phyloP scores from a whole-genome alignment of 2,329 filamentous ascomycete genomes.

The Colletotrichum sp. region DNA sequence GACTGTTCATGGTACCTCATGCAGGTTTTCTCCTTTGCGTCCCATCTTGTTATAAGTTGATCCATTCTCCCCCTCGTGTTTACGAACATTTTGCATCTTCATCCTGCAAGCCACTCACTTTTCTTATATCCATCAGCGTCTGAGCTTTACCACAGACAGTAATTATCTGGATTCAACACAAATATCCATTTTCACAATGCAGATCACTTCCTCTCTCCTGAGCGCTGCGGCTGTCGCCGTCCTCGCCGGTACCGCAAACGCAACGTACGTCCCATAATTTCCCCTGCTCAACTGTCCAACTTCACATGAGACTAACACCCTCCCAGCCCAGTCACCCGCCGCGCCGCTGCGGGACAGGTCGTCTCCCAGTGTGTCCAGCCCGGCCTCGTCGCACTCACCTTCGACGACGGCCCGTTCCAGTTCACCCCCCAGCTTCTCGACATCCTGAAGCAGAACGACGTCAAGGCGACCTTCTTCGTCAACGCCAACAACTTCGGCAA shows the following conservation, averaged over 20 bases:
- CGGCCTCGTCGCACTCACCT: conserved; percentile 47
- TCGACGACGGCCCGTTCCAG: conserved; percentile 50
- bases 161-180: not conserved
- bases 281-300: not conserved
- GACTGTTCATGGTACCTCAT: not conserved
- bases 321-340: conserved; percentile 3
- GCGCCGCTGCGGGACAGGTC: not conserved
- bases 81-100: not conserved
- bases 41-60: conserved; percentile 12
- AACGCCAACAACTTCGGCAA: conserved; percentile 45
- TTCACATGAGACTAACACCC: conserved; percentile 2
- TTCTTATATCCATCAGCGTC: not conserved
- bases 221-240: not conserved
- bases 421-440: conserved; percentile 48
- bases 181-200: not conserved
- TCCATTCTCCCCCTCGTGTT: not conserved
- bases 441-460: conserved; percentile 31
- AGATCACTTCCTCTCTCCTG: conserved; percentile 6
- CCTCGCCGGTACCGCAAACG: conserved; percentile 1
- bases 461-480: conserved; percentile 47
- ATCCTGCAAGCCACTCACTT: not conserved
- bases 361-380: conserved; percentile 33
- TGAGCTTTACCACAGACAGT: not conserved
- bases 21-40: not conserved
- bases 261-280: not conserved